Evolutionary conservation across 306 rosid species (phyloP).

Genomic region (Ziziphus jujuba): DNA sequence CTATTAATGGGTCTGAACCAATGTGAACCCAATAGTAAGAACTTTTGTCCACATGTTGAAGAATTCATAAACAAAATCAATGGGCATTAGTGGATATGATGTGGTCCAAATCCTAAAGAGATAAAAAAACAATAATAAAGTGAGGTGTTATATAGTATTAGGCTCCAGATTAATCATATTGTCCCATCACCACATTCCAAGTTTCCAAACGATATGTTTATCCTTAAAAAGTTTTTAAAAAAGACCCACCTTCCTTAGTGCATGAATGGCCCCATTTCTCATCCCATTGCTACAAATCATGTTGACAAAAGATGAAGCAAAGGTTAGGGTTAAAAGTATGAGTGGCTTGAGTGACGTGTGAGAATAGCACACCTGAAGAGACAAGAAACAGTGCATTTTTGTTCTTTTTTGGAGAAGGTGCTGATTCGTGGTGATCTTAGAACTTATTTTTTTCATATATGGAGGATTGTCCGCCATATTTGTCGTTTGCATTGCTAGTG

Average conservation of each 20-base stretch:
- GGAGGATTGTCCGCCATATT: too few species aligned
- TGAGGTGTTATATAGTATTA: constrained; percentile 25
- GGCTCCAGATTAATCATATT: constrained; percentile 58
- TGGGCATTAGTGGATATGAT: constrained; percentile 33
- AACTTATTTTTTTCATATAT: not conserved
- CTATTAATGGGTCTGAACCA: constrained; percentile 10
- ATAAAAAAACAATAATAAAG: not conserved
- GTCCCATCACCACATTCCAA: constrained; percentile 52
- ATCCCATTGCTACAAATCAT: constrained; percentile 43
- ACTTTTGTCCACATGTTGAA: constrained; percentile 15
- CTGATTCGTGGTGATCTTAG: not conserved
- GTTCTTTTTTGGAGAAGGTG: not conserved
- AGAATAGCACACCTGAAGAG: constrained; percentile 12
- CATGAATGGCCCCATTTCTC: constrained; percentile 39
- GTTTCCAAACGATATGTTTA: constrained; percentile 19
- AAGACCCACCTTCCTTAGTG: constrained; percentile 44
- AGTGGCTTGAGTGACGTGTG: constrained; percentile 20
- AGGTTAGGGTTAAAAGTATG: constrained; percentile 28
- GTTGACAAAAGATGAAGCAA: constrained; percentile 51
- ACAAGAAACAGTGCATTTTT: constrained; percentile 3
- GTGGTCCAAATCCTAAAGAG: constrained; percentile 40
- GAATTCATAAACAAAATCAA: constrained; percentile 18
- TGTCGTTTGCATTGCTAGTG: too few species aligned
- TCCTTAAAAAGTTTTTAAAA: constrained; percentile 24
- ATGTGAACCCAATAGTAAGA: not conserved